Percentiles rank a stretch among this genome's conserved stretches.
phyloP scores from a whole-genome alignment of 1,284 basidiomycete genomes.

The Ganoderma meredithae region DNA sequence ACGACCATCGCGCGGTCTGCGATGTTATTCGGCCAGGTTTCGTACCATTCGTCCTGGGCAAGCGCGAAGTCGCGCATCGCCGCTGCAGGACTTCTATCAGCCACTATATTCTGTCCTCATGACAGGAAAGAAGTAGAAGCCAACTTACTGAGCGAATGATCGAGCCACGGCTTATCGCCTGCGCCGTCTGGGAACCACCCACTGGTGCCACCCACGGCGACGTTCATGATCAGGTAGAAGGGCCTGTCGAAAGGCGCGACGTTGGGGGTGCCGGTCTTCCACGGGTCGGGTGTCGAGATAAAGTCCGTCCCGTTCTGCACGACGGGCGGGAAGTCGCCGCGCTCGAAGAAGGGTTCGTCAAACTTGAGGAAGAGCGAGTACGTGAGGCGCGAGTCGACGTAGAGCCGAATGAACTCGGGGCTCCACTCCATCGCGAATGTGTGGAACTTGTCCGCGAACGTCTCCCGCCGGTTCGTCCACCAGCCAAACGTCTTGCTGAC shows the following conservation, averaged over 20 bases:
- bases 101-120: not conserved
- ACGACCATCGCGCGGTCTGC: constrained; percentile 76
- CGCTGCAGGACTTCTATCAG: constrained; percentile 35
- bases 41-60: constrained; percentile 69
- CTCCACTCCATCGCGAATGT: constrained; percentile 87
- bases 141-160: constrained; percentile 61
- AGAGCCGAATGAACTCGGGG: constrained; percentile 76
- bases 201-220: constrained; percentile 82
- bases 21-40: constrained; percentile 70
- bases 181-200: constrained; percentile 86
- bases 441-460: constrained; percentile 77
- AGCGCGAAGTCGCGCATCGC: constrained; percentile 77
- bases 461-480: constrained; percentile 72
- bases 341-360: constrained; percentile 77
- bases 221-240: constrained; percentile 81
- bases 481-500: constrained; percentile 80
- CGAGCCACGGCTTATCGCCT: constrained; percentile 81
- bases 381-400: constrained; percentile 79
- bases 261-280: constrained; percentile 61
- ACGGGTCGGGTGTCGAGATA: constrained; percentile 74
- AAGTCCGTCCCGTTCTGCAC: constrained; percentile 76
- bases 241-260: constrained; percentile 86
- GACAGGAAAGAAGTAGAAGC: not conserved
- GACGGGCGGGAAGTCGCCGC: constrained; percentile 78
- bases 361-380: constrained; percentile 72